Percentiles rank a stretch among this genome's conserved stretches.
Conservation (phyloP, 805 yeast species). For the Kodamaea nitidulidarum region DNA sequence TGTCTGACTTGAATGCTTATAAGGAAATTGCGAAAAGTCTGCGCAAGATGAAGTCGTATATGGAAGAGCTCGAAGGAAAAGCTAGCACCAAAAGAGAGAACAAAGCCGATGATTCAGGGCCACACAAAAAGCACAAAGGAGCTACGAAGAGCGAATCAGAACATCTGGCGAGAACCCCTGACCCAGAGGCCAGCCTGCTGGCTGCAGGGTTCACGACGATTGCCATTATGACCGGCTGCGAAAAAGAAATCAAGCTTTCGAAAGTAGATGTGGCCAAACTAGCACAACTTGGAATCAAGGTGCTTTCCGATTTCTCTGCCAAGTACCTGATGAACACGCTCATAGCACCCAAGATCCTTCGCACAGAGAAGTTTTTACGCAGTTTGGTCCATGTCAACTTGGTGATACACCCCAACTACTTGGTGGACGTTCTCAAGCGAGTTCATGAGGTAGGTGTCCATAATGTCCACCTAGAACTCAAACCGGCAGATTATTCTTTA, state of each 20-base stretch:
- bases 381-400: constrained; percentile 57
- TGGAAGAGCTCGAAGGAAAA: constrained; percentile 30
- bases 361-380: constrained; percentile 83
- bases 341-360: constrained; percentile 74
- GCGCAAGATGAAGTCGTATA: constrained; percentile 33
- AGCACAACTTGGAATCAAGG: constrained; percentile 52
- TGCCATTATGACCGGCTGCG: constrained; percentile 67
- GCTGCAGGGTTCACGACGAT: constrained; percentile 33
- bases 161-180: constrained; percentile 10
- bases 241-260: constrained; percentile 36
- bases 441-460: constrained; percentile 6
- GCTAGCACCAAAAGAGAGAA: constrained; percentile 5
- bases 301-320: constrained; percentile 42
- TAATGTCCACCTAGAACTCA: constrained; percentile 17
- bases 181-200: not conserved
- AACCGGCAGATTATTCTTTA: constrained; percentile 29
- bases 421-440: constrained; percentile 40
- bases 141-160: not conserved
- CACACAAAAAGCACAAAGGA: not conserved
- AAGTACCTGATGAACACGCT: constrained; percentile 43
- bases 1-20: constrained; percentile 63
- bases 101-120: constrained; percentile 13
- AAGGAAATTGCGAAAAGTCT: constrained; percentile 48
- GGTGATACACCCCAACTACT: constrained; percentile 53
- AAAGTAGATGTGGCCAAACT: constrained; percentile 43